Conservation (phyloP, 768 basidiomycete species). For the Obba rivulosa region DNA sequence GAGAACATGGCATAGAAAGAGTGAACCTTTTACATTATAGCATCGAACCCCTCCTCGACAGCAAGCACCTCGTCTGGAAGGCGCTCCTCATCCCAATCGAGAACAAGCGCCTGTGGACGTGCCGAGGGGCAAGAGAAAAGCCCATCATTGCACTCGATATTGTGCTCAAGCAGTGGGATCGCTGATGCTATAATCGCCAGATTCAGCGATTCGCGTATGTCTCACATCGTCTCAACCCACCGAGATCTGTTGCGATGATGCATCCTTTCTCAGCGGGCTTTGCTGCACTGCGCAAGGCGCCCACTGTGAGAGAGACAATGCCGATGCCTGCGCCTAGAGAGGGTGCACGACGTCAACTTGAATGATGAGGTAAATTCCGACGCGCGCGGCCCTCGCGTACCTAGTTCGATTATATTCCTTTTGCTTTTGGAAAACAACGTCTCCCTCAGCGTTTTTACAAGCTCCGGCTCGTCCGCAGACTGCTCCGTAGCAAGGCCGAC, state of each 20-base stretch:
- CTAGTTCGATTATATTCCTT: constrained; percentile 62
- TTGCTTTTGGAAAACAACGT: constrained; percentile 35
- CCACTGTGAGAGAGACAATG: constrained; percentile 65
- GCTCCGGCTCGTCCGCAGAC: not conserved
- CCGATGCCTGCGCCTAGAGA: constrained; percentile 77
- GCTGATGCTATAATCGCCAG: constrained; percentile 55
- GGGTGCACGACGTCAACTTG: not conserved
- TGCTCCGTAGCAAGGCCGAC: constrained; percentile 28
- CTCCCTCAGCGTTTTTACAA: constrained; percentile 22
- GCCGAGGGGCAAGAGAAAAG: constrained; percentile 26
- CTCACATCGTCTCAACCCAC: constrained; percentile 52
- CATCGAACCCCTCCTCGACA: constrained; percentile 42
- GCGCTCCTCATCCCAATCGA: constrained; percentile 74
- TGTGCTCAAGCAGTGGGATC: constrained; percentile 70
- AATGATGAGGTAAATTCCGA: not conserved
- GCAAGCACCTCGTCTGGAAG: constrained; percentile 41
- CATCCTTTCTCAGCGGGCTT: constrained; percentile 10
- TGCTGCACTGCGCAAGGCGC: constrained; percentile 43
- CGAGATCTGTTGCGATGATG: constrained; percentile 65
- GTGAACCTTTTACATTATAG: constrained; percentile 55
- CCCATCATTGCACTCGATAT: constrained; percentile 45
- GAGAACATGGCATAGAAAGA: not conserved
- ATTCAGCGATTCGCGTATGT: not conserved
- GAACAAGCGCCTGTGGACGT: constrained; percentile 29
- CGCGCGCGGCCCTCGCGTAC: too few species aligned